Evolutionary conservation across 2,329 filamentous ascomycete genomes (phyloP), one percentile per base, ranked within the genome.

Genomic region (Emericellopsis atlantica): DNA sequence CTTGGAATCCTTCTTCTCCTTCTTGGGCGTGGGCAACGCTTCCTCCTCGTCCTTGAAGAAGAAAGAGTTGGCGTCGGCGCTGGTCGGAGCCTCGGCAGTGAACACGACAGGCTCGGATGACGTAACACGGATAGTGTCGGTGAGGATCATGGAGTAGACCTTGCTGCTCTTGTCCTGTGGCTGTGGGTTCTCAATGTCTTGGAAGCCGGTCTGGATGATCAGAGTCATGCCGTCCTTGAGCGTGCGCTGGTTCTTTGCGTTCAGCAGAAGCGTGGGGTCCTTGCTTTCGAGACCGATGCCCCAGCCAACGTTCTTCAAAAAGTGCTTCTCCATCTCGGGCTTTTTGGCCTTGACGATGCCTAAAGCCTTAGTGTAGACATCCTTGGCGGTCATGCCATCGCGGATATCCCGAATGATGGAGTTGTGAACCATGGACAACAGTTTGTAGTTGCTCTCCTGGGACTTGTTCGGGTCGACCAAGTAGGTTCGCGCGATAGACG

Each of bases 11-110:
- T 81, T 87, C 72, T 92, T 93, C 51, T 89, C 80, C 62, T 93
- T 93, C 50, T 92, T 93, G n/a, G 86, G 84, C 9, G 84, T 75
- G 26, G 85, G 84, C 58, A 87, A 80, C 47, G 86, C 78, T 49
- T 93, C 85, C 55, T 94, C 87, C 45, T 95, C 88, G 50, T 96
- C 90, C 56, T 95, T 94, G 70, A 98, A 98, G 65, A 95, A 96
- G 69, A 98, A 98, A 0, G 90, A 95, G 32, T 90, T 90, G 4
- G 88, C 88, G 53, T 96, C 92, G 44, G 94, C 77, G 54, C 95
- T 90, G 23, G 85, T 84, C 2, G 89, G 81, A 1, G 90, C 89
- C 56, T 95, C 89, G 44, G 87, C 88, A 15, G 92, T 98, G 64
- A 98, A 96, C 23, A 95, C 79, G 26, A 88, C 81, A 1, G 83